phyloP scores from a whole-genome alignment of 1,284 basidiomycete genomes.

The Chondrostereum purpureum region DNA sequence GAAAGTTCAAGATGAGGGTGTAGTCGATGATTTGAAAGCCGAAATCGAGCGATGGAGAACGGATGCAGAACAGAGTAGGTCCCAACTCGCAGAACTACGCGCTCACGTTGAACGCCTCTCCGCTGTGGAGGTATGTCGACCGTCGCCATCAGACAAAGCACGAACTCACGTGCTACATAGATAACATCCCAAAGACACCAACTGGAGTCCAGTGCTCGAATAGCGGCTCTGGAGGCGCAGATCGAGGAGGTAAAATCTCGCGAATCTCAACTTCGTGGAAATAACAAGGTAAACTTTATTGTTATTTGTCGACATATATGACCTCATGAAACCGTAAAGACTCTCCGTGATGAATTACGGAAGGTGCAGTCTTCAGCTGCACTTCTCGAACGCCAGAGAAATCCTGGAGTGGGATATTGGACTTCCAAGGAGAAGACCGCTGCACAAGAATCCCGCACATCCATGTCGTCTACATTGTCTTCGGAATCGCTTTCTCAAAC shows the following conservation, averaged over 20 bases:
- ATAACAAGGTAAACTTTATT: slow-evolving; percentile 61
- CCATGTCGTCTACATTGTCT: slow-evolving; percentile 33
- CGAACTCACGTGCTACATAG: slow-evolving; percentile 25
- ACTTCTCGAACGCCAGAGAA: slow-evolving; percentile 82
- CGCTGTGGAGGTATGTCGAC: slow-evolving; percentile 51
- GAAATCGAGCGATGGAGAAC: slow-evolving; percentile 49
- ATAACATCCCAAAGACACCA: slow-evolving; percentile 35
- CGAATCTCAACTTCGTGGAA: slow-evolving; percentile 59
- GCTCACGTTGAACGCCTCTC: slow-evolving; percentile 42
- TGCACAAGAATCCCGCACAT: slow-evolving; percentile 34
- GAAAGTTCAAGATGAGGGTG: slow-evolving; percentile 54
- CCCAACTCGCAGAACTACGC: slow-evolving; percentile 42
- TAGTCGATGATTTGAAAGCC: slow-evolving; percentile 44
- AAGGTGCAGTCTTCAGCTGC: slow-evolving; percentile 90
- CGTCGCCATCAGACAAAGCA: background rate
- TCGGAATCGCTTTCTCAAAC: slow-evolving; percentile 36
- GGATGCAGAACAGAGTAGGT: slow-evolving; percentile 39
- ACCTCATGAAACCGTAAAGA: slow-evolving; percentile 35
- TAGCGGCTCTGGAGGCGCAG: slow-evolving; percentile 45
- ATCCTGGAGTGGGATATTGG: slow-evolving; percentile 93
- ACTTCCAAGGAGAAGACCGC: slow-evolving; percentile 39
- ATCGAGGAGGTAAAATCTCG: slow-evolving; percentile 59
- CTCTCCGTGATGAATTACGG: slow-evolving; percentile 82
- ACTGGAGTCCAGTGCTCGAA: slow-evolving; percentile 36
- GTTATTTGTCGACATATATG: background rate